Base-by-base conservation (phyloP, 768 basidiomycete species). In the Cystofilobasidium macerans region DNA sequence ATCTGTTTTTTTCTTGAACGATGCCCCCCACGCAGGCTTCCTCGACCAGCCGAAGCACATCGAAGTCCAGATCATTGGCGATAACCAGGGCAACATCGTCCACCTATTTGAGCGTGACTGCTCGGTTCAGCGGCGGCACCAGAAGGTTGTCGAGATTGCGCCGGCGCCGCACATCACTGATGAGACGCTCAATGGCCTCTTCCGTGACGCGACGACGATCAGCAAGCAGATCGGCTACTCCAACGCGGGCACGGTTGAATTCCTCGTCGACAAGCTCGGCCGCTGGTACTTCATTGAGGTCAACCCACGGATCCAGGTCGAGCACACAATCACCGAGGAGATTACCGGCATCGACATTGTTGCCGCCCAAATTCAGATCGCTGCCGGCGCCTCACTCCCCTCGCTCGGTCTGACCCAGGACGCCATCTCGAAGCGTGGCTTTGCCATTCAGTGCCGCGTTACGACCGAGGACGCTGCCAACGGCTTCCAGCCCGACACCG, bases 271-370 rank as follows among this genome's bases (percentile, higher is more conserved):
- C 77, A 88, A 92, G 75, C 84, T 87, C 81, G 91, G 89, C 72
- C 82, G 92, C 71, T 91, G 95, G 78, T 98, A 98, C 78, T 98
- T 99, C 79, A 98, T 99, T 73, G 95, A 99, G 78, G 62, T 69
- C 59, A 71, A 70, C 71, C 71, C 95, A 35, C 91, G 95, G 79
- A 97, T 99, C 73, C 95, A 99, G 77, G 95, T 99, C 78, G 95
- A 98, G 75, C 95, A 98, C 78, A 98, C 95, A 64, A 97, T 98
- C 76, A 97, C 95, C 93, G 95, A 98, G 87, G 93, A 97, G 75
- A 99, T 99, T 73, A 98, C 95, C 68, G 95, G 95, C 59, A 92
- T 98, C 76, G 95, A 99, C 74, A 94, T 99, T 69, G 92, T 98
- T 45, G 95, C 95, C 62, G 95, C 95, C 24, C 95, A 98, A 77